phyloP scores from a whole-genome alignment of 148 eudicot genomes.

The Chenopodium suecicum region DNA sequence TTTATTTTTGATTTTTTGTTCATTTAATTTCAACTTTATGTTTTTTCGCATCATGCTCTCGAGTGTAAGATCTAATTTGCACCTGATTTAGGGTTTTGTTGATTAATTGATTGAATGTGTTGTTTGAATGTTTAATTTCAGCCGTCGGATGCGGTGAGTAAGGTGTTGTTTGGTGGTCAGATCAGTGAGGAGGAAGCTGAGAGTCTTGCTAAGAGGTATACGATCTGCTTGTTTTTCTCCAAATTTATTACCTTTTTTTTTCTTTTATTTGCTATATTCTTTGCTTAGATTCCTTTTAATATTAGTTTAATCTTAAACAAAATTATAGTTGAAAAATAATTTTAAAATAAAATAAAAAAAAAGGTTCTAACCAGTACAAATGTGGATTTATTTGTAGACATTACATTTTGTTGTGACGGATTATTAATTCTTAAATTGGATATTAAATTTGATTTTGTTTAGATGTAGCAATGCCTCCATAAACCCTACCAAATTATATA shows the following conservation, averaged over 20 bases:
- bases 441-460: not conserved
- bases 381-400: too few relatives aligned
- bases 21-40: not conserved
- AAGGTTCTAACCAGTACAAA: too few relatives aligned
- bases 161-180: conserved; percentile 86
- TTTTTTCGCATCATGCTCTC: too few relatives aligned
- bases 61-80: too few relatives aligned
- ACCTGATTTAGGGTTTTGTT: not conserved
- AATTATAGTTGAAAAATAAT: too few relatives aligned
- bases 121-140: conserved; percentile 16
- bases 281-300: not conserved
- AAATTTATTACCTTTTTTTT: not conserved
- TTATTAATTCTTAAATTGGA: not conserved
- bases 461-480: not conserved
- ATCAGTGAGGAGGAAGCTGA: conserved; percentile 77
- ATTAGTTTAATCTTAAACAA: not conserved
- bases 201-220: conserved; percentile 54
- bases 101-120: not conserved
- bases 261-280: not conserved
- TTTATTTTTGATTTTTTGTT: not conserved
- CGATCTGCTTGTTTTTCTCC: conserved; percentile 21
- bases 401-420: too few relatives aligned
- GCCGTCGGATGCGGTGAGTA: conserved; percentile 87
- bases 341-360: too few relatives aligned
- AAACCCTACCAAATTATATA: too few relatives aligned